Conservation (phyloP, 352 stramenopile genomes). For the Globisporangium sylvaticum region DNA sequence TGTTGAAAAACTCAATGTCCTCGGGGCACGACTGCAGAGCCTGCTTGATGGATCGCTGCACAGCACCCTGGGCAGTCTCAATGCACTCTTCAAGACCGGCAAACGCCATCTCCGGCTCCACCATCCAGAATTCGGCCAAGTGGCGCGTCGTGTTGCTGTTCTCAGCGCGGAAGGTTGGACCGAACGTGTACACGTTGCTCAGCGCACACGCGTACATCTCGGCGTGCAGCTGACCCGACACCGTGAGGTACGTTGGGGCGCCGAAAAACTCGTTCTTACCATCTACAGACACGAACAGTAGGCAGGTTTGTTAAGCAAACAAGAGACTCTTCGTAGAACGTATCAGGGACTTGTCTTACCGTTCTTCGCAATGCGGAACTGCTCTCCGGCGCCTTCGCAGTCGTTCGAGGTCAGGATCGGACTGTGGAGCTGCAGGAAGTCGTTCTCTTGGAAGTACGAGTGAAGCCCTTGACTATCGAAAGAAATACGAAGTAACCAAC, state of each 20-base stretch:
- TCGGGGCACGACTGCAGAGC: slow-evolving; percentile 83
- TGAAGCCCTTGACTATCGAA: slow-evolving; percentile 55
- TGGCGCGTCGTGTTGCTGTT: slow-evolving; percentile 98
- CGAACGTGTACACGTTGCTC: slow-evolving; percentile 99
- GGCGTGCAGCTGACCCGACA: slow-evolving; percentile 92
- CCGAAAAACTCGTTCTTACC: slow-evolving; percentile 95
- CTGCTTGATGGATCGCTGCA: slow-evolving; percentile 86
- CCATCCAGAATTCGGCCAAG: slow-evolving; percentile 98
- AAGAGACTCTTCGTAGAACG: not conserved
- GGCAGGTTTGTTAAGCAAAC: not conserved
- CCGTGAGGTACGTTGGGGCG: slow-evolving; percentile 87
- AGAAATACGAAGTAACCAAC: not conserved
- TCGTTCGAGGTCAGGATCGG: slow-evolving; percentile 97
- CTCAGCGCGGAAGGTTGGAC: slow-evolving; percentile 97
- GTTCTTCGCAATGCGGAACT: slow-evolving; percentile 92
- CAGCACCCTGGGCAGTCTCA: slow-evolving; percentile 89
- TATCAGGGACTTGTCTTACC: slow-evolving; percentile 30
- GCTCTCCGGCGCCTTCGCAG: slow-evolving; percentile 97
- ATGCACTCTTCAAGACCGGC: slow-evolving; percentile 87
- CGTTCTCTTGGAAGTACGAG: slow-evolving; percentile 72
- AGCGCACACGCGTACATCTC: slow-evolving; percentile 97
- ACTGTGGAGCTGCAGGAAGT: slow-evolving; percentile 83
- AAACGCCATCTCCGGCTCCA: slow-evolving; percentile 93
- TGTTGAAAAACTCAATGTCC: slow-evolving; percentile 93
- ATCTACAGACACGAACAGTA: slow-evolving; percentile 21